phyloP scores from a whole-genome alignment of 768 basidiomycete species.

The Trametes elegans region DNA sequence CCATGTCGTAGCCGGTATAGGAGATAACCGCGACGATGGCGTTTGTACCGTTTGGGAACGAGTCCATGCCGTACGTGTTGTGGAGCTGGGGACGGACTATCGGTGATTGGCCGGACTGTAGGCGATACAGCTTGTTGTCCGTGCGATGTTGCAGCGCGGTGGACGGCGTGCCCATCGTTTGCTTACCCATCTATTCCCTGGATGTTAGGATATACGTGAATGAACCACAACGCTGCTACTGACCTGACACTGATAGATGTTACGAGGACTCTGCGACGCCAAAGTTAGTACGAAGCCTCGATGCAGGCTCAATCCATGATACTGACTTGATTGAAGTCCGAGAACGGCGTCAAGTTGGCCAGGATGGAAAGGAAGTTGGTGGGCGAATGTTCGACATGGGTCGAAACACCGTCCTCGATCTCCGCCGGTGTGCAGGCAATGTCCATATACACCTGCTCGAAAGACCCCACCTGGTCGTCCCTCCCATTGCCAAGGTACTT shows the following conservation, averaged over 20 bases:
- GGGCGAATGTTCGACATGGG: slow-evolving; percentile 91
- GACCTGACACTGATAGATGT: slow-evolving; percentile 93
- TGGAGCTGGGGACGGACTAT: slow-evolving; percentile 90
- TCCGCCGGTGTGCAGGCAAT: slow-evolving; percentile 90
- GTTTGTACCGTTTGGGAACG: slow-evolving; percentile 97
- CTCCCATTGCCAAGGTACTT: slow-evolving; percentile 84
- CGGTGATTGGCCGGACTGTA: slow-evolving; percentile 94
- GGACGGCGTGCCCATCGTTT: slow-evolving; percentile 98
- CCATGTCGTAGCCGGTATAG: slow-evolving; percentile 99
- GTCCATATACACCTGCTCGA: slow-evolving; percentile 99
- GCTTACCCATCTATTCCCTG: slow-evolving; percentile 88
- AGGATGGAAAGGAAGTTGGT: slow-evolving; percentile 96
- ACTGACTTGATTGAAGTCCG: slow-evolving; percentile 95
- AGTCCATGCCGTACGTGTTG: slow-evolving; percentile 96
- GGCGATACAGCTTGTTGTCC: slow-evolving; percentile 96
- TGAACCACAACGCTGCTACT: slow-evolving; percentile 4
- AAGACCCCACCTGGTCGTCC: slow-evolving; percentile 90
- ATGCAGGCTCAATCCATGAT: no score
- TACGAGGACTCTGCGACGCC: slow-evolving; percentile 68
- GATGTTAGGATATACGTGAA: not conserved
- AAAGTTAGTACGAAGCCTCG: slow-evolving; percentile 15
- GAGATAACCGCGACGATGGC: slow-evolving; percentile 99
- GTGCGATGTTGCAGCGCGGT: slow-evolving; percentile 90
- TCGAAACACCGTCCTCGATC: slow-evolving; percentile 67
- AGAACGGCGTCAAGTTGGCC: slow-evolving; percentile 97